A percentile compares a stretch with the other conserved stretches of the same genome.
Conservation (phyloP, 192 early-diverging fungal genomes). For the Backusella sp. region DNA sequence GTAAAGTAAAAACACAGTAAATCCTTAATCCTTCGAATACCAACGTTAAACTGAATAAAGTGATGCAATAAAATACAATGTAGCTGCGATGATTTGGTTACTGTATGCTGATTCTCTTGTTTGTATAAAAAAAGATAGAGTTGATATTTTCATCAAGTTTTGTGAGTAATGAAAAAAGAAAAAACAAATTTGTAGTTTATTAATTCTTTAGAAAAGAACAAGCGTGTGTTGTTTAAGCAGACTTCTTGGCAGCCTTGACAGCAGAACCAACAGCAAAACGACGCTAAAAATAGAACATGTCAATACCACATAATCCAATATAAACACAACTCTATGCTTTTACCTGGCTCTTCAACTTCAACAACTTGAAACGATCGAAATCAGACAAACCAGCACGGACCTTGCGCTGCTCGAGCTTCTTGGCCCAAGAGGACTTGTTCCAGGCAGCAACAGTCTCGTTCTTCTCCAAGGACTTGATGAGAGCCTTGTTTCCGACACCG, state of each 20-base stretch:
- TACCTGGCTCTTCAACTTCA: constrained; percentile 90
- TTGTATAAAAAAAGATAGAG: background rate
- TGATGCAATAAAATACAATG: no score
- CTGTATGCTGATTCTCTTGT: no score
- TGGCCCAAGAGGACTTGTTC: constrained; percentile 91
- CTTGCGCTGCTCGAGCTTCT: constrained; percentile 88
- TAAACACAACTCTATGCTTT: constrained; percentile 24
- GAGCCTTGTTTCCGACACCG: constrained; percentile 67
- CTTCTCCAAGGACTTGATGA: constrained; percentile 84
- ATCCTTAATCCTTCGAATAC: no score
- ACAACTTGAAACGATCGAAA: constrained; percentile 98
- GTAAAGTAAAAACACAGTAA: no score
- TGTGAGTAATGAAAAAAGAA: background rate
- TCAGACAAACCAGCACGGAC: constrained; percentile 79
- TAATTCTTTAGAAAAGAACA: constrained; percentile 5
- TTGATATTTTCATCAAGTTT: background rate
- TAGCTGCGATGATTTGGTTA: no score
- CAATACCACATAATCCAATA: no score
- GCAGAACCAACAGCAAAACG: constrained; percentile 31
- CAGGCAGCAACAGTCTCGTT: constrained; percentile 78
- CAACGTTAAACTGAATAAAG: no score
- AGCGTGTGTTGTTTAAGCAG: constrained; percentile 25
- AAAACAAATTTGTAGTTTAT: constrained; percentile 2
- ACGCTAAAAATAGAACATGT: constrained; percentile 10
- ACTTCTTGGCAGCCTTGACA: constrained; percentile 32